phyloP scores from a whole-genome alignment of 2,329 filamentous ascomycete species.

The Hypocreales sp. region DNA sequence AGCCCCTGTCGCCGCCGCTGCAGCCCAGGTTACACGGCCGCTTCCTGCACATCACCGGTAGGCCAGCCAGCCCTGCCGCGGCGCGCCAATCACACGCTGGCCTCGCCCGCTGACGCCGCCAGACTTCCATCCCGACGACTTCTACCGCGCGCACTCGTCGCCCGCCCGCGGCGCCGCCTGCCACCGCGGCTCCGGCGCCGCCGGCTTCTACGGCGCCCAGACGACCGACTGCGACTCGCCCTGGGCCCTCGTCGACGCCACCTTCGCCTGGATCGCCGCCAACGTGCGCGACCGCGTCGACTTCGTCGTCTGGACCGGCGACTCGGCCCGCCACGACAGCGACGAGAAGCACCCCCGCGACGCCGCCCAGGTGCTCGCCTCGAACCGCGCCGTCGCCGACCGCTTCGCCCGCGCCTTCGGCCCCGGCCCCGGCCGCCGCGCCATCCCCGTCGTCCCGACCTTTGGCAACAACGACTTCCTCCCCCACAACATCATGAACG shows the following conservation, averaged over 20 bases:
- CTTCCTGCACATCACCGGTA: conserved; percentile 83
- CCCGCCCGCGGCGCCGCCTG: conserved; percentile 56
- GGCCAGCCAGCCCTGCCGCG: not conserved
- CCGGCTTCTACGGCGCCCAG: conserved; percentile 72
- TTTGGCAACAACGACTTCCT: conserved; percentile 97
- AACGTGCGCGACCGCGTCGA: conserved; percentile 68
- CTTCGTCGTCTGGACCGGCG: conserved; percentile 87
- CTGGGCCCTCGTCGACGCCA: conserved; percentile 65
- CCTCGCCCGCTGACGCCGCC: too few relatives aligned
- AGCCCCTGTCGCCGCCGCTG: conserved; percentile 2
- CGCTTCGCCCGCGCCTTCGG: conserved; percentile 65
- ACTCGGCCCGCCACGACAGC: conserved; percentile 79
- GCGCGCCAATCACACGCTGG: not conserved
- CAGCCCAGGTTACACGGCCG: conserved; percentile 46
- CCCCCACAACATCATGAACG: conserved; percentile 83
- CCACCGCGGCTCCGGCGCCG: conserved; percentile 61
- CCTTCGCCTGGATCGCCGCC: conserved; percentile 72
- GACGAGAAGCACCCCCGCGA: conserved; percentile 68
- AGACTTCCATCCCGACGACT: conserved; percentile 88
- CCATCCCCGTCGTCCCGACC: conserved; percentile 72
- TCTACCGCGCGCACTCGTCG: conserved; percentile 68
- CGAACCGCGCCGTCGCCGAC: conserved; percentile 61
- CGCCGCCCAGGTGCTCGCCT: conserved; percentile 55
- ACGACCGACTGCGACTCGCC: conserved; percentile 83
- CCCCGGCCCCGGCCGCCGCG: conserved; percentile 38